Evolutionary conservation across 1,139 yeast species (phyloP).

Genomic region (Pichia sp.): DNA sequence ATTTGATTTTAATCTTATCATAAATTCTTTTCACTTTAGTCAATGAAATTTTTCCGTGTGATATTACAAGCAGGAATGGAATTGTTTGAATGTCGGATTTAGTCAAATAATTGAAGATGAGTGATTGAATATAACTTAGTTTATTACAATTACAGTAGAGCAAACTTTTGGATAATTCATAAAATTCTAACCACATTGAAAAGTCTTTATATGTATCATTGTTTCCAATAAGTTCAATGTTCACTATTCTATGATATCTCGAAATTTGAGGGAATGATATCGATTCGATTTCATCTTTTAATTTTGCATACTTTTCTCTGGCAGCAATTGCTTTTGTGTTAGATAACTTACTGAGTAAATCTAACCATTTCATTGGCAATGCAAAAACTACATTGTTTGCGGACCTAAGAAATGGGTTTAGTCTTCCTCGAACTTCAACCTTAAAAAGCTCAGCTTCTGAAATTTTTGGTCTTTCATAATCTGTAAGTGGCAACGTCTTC

Average conservation of each 20-base stretch:
- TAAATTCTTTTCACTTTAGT: not conserved
- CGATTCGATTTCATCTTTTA: not conserved
- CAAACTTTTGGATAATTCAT: conserved; percentile 1
- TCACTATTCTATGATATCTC: not conserved
- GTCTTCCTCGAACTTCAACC: conserved; percentile 3
- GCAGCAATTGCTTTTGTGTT: not conserved
- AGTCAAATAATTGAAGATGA: conserved; percentile 4
- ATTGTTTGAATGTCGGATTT: not conserved
- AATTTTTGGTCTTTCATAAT: not conserved
- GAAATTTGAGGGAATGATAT: conserved; percentile 7
- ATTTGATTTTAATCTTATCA: not conserved
- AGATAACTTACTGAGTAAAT: not conserved
- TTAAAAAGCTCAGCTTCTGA: not conserved
- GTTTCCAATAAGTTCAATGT: not conserved
- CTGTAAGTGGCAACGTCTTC: not conserved
- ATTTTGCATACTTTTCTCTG: not conserved
- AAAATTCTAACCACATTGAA: conserved; percentile 7
- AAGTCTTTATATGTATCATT: not conserved
- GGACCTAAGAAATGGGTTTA: conserved; percentile 5
- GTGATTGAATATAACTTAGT: not conserved
- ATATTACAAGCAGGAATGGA: conserved; percentile 10
- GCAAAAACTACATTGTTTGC: conserved; percentile 1
- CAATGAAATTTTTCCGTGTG: not conserved
- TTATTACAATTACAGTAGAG: not conserved
- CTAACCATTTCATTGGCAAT: conserved; percentile 11